These are phyloP conservation scores for Botrytis tulipae DNA, from an alignment of 2,329 filamentous ascomycete genomes.

Conservation along the genomic window DNA sequence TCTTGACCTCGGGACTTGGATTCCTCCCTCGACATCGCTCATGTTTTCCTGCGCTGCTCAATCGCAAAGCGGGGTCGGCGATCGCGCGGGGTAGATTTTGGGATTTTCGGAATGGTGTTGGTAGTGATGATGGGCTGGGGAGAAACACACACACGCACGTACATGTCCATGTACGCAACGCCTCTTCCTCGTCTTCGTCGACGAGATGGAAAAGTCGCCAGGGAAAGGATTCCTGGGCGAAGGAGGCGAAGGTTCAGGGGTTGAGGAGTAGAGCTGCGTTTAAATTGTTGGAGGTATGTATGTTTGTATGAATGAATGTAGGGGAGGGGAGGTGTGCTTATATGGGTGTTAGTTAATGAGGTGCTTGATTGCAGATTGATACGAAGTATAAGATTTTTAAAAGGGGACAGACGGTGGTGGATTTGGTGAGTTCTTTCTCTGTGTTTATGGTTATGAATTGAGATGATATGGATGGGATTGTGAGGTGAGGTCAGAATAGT, in stretches of 20 bases:
- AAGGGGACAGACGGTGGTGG: constrained; percentile 79
- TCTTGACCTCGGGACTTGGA: not conserved
- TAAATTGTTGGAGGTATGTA: constrained; percentile 76
- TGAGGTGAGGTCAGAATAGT: constrained; percentile 5
- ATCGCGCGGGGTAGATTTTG: not conserved
- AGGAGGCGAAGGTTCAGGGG: constrained; percentile 72
- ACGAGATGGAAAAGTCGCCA: constrained; percentile 83
- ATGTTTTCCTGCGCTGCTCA: not conserved
- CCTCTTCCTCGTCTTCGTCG: constrained; percentile 51
- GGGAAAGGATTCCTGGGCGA: constrained; percentile 66
- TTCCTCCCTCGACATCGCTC: not conserved
- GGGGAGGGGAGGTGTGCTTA: not conserved
- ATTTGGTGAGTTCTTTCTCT: constrained; percentile 62
- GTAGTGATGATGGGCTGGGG: too few relatives aligned
- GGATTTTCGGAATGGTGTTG: not conserved
- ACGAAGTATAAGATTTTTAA: constrained; percentile 76
- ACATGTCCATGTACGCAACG: not conserved
- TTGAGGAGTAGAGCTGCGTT: constrained; percentile 91
- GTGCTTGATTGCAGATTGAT: constrained; percentile 63
- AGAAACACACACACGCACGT: too few relatives aligned
- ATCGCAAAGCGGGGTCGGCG: not conserved
- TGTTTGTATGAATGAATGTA: too few relatives aligned
- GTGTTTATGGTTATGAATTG: too few relatives aligned
- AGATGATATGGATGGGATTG: not conserved
- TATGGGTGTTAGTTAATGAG: not conserved